A percentile compares a stretch with the other conserved stretches of the same genome.
These are phyloP conservation scores for Platanthera guangdongensis DNA, from an alignment of 106 monocot species.

Conservation along the genomic window DNA sequence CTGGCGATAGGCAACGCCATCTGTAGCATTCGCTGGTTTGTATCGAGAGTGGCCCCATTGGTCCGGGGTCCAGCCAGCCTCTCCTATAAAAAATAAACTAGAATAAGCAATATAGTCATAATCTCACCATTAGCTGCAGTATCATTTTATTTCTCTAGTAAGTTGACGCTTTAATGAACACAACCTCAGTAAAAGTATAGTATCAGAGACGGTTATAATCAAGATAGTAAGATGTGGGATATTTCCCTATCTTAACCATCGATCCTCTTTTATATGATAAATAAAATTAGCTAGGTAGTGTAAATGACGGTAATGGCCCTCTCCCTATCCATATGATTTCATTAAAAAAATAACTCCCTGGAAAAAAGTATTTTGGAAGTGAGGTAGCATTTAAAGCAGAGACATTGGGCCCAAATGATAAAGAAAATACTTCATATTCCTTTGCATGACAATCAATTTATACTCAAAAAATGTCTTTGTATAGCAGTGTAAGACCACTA, in stretches of 20 bases:
- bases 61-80: constrained; percentile 98
- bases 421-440: neutral
- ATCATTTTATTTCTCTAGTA: neutral
- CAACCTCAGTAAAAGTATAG: too few relatives aligned
- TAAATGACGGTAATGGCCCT: too few relatives aligned
- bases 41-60: constrained; percentile 93
- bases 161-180: too few relatives aligned
- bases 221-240: too few relatives aligned
- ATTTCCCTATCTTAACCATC: too few relatives aligned
- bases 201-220: too few relatives aligned
- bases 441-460: neutral
- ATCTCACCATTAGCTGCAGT: neutral
- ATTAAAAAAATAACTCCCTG: neutral
- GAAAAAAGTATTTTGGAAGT: neutral
- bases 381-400: neutral
- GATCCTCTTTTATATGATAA: too few relatives aligned
- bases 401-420: neutral
- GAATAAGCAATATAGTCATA: neutral
- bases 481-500: neutral
- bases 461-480: neutral
- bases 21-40: constrained; percentile 49
- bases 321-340: too few relatives aligned
- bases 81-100: constrained; percentile 34
- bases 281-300: too few relatives aligned
- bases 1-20: constrained; percentile 59